Base-by-base conservation (phyloP, 108 stramenopile genomes). In the Cyclostephanos tholiformis region DNA sequence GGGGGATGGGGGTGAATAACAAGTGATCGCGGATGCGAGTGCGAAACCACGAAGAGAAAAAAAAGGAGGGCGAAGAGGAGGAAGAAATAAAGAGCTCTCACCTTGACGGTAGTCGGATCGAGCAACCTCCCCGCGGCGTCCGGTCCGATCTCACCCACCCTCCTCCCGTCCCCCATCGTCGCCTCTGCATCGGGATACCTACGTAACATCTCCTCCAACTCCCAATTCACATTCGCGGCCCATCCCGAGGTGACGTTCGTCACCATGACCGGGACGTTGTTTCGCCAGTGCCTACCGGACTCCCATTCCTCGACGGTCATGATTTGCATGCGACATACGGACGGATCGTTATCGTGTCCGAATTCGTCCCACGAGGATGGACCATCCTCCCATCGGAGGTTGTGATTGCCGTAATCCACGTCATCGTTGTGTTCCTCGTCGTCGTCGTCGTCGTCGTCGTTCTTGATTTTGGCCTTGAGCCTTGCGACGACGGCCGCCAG, bases 291-390 rank as follows among this genome's bases (percentile, higher is more conserved):
- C 35, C 61, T 27, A 0, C 62, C 63, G 0, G 65, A 44, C 19
- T 81, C 80, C 80, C 80, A 81, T 38, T 81, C 80, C 27, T 71
- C 74, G 19, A 75, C 80, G 9, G 74, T 75, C 14, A 81, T 39
- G 10, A 48, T 32, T 9, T 38, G 73, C 14, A 81, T 19, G 0
- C 69, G 38, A 43, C 80, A 81, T 0, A 81, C 58, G 22, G 38
- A 43, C 14, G 73, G 73, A 38, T 64, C 69, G 63, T 81, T 75
- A 56, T 74, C 67, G 44, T 80, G 80, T 48, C 69, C 73, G 51
- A 81, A 81, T 35, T 81, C 80, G 25, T 71, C 63, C n/a, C 58
- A 57, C 6, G 80, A 80, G 10, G 79, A 68, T 0, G 74, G 80
- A 6, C 48, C 80, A 35, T 74, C 80, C 55, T 63, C 62, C 71